phyloP scores from a whole-genome alignment of 2,329 filamentous ascomycete species.

The Alternaria sp. region DNA sequence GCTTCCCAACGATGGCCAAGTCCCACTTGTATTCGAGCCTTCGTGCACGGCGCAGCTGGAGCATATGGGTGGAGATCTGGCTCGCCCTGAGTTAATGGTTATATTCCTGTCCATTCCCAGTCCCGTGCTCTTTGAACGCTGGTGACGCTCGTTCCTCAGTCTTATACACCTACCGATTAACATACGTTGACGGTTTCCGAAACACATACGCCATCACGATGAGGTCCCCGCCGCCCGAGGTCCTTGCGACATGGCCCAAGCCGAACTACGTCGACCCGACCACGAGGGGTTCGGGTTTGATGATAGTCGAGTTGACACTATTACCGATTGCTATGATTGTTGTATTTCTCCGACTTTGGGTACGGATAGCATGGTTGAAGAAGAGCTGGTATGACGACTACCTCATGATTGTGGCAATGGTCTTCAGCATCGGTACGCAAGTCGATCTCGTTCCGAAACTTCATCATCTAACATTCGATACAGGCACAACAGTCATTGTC shows the following conservation, averaged over 20 bases:
- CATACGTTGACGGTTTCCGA: conserved; percentile 29
- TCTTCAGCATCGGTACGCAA: conserved; percentile 24
- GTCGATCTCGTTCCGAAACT: neutral
- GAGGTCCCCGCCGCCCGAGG: conserved; percentile 45
- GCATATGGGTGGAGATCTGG: conserved; percentile 24
- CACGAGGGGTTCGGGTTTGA: conserved; percentile 52
- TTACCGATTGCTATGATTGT: conserved; percentile 48
- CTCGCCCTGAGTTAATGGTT: conserved; percentile 20
- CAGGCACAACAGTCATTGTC: conserved; percentile 15
- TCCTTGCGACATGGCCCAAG: conserved; percentile 51
- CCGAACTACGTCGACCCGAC: conserved; percentile 56
- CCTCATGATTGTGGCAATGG: conserved; percentile 49
- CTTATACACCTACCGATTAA: conserved; percentile 25
- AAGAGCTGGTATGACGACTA: conserved; percentile 52
- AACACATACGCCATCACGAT: conserved; percentile 29
- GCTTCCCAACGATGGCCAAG: conserved; percentile 38
- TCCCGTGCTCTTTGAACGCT: conserved; percentile 37
- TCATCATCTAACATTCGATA: conserved; percentile 1
- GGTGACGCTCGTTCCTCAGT: conserved; percentile 40
- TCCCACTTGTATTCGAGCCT: conserved; percentile 22
- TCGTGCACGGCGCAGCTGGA: conserved; percentile 36
- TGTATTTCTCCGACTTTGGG: conserved; percentile 46
- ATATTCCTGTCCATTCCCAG: conserved; percentile 38
- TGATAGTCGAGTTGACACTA: conserved; percentile 52
- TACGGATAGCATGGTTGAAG: conserved; percentile 48